A percentile compares a stretch with the other conserved stretches of the same genome.
These are phyloP conservation scores for Meripilus lineatus DNA, from an alignment of 1,284 basidiomycete species.

Conservation along the genomic window DNA sequence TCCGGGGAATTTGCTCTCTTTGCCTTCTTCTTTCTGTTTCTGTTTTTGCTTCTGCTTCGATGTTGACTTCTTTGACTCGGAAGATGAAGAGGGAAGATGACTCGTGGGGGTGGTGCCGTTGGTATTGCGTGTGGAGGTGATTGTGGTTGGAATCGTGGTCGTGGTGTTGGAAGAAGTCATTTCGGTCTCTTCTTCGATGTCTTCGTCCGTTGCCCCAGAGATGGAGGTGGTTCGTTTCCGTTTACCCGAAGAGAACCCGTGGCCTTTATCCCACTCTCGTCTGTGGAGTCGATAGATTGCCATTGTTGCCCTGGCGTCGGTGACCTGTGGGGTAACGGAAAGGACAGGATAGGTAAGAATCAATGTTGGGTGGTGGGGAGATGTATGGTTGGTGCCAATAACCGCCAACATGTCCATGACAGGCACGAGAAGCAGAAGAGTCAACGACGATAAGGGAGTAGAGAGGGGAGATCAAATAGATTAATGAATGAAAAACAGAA, in stretches of 20 bases:
- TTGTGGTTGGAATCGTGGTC: not conserved
- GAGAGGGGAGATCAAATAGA: not conserved
- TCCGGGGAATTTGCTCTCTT: conserved; percentile 44
- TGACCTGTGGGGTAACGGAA: conserved; percentile 57
- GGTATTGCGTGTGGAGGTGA: not conserved
- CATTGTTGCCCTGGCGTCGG: conserved; percentile 95
- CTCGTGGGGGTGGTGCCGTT: not conserved
- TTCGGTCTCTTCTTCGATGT: conserved; percentile 9
- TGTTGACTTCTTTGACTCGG: not conserved
- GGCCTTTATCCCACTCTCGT: conserved; percentile 74
- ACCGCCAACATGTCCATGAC: not conserved
- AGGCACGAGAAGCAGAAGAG: too few species aligned
- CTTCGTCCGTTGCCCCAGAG: not conserved
- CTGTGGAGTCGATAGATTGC: conserved; percentile 89
- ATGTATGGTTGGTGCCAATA: not conserved
- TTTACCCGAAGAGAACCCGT: conserved; percentile 22
- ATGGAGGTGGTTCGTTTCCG: conserved; percentile 19
- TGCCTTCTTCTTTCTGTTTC: conserved; percentile 15
- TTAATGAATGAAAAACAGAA: not conserved
- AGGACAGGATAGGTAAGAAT: too few species aligned
- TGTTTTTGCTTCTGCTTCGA: conserved; percentile 7
- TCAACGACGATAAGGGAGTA: not conserved
- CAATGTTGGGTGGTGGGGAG: not conserved
- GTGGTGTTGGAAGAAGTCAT: not conserved
- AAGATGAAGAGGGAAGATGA: not conserved